These are phyloP conservation scores for Solanum peruvianum DNA, from an alignment of 257 asterid species.

Conservation along the genomic window DNA sequence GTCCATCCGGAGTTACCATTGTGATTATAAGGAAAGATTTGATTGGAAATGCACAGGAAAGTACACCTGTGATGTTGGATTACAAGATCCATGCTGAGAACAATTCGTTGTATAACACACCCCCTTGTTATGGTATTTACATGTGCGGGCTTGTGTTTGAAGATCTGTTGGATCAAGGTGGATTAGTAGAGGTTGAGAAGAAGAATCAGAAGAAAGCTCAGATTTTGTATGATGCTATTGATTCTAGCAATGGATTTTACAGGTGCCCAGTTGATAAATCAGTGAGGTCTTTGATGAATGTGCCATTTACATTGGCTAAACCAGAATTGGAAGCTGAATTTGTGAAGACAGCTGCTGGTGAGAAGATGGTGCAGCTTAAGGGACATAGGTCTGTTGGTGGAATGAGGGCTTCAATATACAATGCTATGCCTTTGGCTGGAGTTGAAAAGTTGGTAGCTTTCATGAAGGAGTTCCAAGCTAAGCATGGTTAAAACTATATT, in stretches of 20 bases:
- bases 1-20: slow-evolving; percentile 87
- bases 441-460: slow-evolving; percentile 82
- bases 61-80: slow-evolving; percentile 81
- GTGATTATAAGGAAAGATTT: slow-evolving; percentile 60
- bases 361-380: slow-evolving; percentile 95
- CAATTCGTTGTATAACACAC: slow-evolving; percentile 79
- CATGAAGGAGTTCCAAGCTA: slow-evolving; percentile 95
- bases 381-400: slow-evolving; percentile 97
- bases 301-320: slow-evolving; percentile 73
- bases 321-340: slow-evolving; percentile 82
- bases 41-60: slow-evolving; percentile 60
- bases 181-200: slow-evolving; percentile 69
- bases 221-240: slow-evolving; percentile 65
- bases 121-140: slow-evolving; percentile 88
- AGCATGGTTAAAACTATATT: slow-evolving; percentile 28
- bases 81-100: slow-evolving; percentile 88
- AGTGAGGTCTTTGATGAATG: slow-evolving; percentile 91
- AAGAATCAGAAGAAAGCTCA: slow-evolving; percentile 62
- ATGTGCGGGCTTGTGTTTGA: slow-evolving; percentile 93
- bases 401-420: slow-evolving; percentile 96
- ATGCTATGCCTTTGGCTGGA: slow-evolving; percentile 93
- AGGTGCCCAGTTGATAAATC: slow-evolving; percentile 79
- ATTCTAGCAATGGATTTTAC: slow-evolving; percentile 67
- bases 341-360: slow-evolving; percentile 81
- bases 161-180: slow-evolving; percentile 83